phyloP scores from a whole-genome alignment of 2,329 filamentous ascomycete genomes.

The Zelopaecilomyces penicillatus region DNA sequence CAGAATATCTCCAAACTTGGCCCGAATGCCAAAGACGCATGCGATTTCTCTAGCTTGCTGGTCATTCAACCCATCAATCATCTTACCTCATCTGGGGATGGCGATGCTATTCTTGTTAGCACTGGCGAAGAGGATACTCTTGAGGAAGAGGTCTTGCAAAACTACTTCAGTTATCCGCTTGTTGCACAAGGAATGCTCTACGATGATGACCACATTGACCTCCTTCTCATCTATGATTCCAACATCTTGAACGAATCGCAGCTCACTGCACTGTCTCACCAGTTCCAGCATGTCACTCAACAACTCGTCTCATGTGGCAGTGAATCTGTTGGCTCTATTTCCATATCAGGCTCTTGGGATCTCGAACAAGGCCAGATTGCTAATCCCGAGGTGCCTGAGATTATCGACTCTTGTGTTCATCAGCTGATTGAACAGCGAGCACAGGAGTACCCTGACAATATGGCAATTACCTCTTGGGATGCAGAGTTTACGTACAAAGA shows the following conservation, averaged over 20 bases:
- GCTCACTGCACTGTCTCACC: constrained; percentile 3
- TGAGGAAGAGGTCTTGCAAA: not conserved
- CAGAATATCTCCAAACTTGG: not conserved
- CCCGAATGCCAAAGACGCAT: not conserved
- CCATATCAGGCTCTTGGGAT: constrained; percentile 2
- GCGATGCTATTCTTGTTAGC: not conserved
- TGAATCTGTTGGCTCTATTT: not conserved
- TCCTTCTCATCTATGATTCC: constrained; percentile 1
- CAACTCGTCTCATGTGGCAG: constrained; percentile 1
- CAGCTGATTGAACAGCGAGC: constrained; percentile 7
- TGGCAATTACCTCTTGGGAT: constrained; percentile 7
- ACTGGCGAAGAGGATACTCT: not conserved
- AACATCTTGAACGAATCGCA: not conserved
- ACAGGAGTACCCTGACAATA: not conserved
- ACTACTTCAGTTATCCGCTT: constrained; percentile 5
- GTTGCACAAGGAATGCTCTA: constrained; percentile 1
- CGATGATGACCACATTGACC: not conserved
- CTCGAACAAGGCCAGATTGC: constrained; percentile 1
- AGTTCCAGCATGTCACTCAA: constrained; percentile 4
- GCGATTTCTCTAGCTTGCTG: not conserved
- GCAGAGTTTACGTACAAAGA: constrained; percentile 30
- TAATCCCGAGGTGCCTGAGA: constrained; percentile 2
- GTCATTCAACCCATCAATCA: not conserved
- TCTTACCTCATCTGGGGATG: not conserved
- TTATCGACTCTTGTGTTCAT: constrained; percentile 5